These are phyloP conservation scores for Silene latifolia DNA, from an alignment of 148 eudicot genomes.

Conservation along the genomic window DNA sequence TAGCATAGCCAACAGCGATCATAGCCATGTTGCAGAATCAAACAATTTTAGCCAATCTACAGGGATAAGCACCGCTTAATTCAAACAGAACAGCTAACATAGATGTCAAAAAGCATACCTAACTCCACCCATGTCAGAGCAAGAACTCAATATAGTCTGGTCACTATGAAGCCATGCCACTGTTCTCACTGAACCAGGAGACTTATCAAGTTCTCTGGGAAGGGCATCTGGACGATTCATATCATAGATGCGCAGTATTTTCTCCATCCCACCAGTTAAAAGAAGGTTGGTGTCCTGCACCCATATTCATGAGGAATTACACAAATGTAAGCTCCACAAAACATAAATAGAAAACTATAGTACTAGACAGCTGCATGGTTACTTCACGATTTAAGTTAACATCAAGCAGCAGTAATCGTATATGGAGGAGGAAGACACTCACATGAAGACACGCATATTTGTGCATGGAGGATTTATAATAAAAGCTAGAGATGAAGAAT, in stretches of 20 bases:
- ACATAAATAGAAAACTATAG: not conserved
- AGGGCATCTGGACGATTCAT: slow-evolving; percentile 82
- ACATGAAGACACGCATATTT: not conserved
- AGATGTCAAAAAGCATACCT: slow-evolving; percentile 46
- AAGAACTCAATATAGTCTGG: slow-evolving; percentile 85
- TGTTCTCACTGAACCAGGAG: slow-evolving; percentile 91
- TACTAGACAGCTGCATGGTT: not conserved
- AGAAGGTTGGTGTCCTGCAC: slow-evolving; percentile 63
- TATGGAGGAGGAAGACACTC: not conserved
- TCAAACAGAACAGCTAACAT: not conserved
- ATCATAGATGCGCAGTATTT: slow-evolving; percentile 81
- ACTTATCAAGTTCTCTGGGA: slow-evolving; percentile 82
- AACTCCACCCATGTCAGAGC: slow-evolving; percentile 84
- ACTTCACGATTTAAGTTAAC: slow-evolving; percentile 5
- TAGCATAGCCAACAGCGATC: not conserved
- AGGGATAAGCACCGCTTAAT: not conserved
- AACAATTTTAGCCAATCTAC: not conserved
- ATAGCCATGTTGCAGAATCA: not conserved
- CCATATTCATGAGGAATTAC: slow-evolving; percentile 6
- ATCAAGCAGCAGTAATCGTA: not conserved
- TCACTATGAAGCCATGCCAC: slow-evolving; percentile 94
- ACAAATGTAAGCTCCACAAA: not conserved
- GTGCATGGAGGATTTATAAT: no score
- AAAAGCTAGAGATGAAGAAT: no score
- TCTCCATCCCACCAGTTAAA: slow-evolving; percentile 92